phyloP scores from a whole-genome alignment of 192 early-diverging fungal genomes.

The Nowakowskiella sp. region DNA sequence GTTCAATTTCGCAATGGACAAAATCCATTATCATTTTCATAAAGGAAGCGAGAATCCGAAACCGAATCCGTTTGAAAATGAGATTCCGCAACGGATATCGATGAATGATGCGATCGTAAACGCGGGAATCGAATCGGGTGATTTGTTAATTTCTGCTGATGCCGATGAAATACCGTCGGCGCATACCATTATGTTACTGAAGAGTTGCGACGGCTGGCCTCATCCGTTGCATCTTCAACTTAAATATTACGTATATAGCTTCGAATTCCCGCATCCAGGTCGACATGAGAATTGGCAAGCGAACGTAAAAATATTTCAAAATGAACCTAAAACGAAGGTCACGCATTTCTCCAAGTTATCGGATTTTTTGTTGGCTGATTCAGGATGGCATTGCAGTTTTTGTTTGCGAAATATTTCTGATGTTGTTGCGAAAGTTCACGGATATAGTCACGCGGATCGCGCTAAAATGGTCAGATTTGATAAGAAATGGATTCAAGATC shows the following conservation, averaged over 20 bases:
- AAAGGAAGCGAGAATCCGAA: not conserved
- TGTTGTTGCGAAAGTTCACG: not conserved
- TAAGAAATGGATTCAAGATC: constrained; percentile 1
- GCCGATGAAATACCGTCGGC: not conserved
- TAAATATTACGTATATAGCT: not conserved
- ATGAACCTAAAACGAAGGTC: not conserved
- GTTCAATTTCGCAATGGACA: not conserved
- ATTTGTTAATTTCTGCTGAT: constrained; percentile 3
- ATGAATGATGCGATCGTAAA: constrained; percentile 5
- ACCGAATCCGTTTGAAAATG: not conserved
- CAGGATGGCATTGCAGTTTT: constrained; percentile 7
- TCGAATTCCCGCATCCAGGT: constrained; percentile 3
- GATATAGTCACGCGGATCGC: constrained; percentile 2
- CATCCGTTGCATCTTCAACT: not conserved
- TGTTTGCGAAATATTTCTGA: constrained; percentile 1
- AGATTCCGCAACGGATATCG: not conserved
- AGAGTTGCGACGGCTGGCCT: not conserved
- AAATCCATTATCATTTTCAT: not conserved
- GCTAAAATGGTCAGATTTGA: not conserved
- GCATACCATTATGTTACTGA: constrained; percentile 1
- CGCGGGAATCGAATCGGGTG: not conserved
- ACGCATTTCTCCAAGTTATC: not conserved
- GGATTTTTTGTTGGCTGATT: constrained; percentile 1
- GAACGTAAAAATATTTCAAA: not conserved
- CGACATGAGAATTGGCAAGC: not conserved